phyloP scores from a whole-genome alignment of 352 stramenopile species.

The Phytopythium helicoides region DNA sequence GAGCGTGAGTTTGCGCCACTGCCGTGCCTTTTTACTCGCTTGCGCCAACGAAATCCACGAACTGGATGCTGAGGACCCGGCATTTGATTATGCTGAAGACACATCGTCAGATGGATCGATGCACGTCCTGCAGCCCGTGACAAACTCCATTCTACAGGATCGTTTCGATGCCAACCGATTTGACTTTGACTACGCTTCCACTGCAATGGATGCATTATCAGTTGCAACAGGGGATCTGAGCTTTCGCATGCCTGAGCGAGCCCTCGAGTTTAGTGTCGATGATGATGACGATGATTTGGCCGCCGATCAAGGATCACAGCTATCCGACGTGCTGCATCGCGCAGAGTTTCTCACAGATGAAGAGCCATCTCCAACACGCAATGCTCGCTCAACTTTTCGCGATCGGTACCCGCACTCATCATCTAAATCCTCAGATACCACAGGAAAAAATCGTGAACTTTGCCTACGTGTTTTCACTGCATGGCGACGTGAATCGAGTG shows the following conservation, averaged over 20 bases:
- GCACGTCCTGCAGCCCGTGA: neutral
- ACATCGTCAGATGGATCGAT: constrained; percentile 15
- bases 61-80: constrained; percentile 58
- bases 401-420: neutral
- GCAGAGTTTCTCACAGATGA: constrained; percentile 46
- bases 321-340: constrained; percentile 49
- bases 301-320: constrained; percentile 52
- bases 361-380: constrained; percentile 1
- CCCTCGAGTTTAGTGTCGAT: constrained; percentile 13
- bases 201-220: constrained; percentile 22
- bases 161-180: neutral
- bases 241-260: constrained; percentile 16
- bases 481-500: neutral
- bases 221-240: constrained; percentile 12
- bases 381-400: neutral
- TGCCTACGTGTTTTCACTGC: constrained; percentile 25
- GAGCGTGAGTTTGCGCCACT: constrained; percentile 46
- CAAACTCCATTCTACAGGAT: constrained; percentile 4
- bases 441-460: constrained; percentile 8
- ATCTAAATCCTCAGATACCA: neutral
- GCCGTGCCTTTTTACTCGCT: constrained; percentile 66
- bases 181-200: constrained; percentile 59
- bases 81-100: constrained; percentile 73
- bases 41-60: constrained; percentile 84
- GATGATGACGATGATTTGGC: constrained; percentile 33